Conservation (phyloP, 192 early-diverging fungal genomes). For the Rhizoclosmatium sp. region DNA sequence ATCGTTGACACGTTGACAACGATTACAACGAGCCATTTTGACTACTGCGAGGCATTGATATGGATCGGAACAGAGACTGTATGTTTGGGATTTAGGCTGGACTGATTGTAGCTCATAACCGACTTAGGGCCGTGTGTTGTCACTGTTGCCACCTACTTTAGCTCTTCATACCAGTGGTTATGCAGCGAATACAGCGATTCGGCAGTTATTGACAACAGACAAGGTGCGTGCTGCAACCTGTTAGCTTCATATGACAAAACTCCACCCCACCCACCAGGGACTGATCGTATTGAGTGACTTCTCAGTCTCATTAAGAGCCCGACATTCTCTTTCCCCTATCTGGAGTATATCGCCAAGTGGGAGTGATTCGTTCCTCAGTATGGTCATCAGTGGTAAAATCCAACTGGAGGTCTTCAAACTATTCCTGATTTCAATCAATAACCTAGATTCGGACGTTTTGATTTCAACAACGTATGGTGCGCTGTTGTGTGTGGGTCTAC, state of each 20-base stretch:
- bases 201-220: constrained; percentile 69
- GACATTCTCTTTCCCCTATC: constrained; percentile 38
- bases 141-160: constrained; percentile 57
- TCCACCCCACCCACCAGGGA: not conserved
- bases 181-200: constrained; percentile 42
- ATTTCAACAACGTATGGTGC: constrained; percentile 57
- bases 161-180: constrained; percentile 23
- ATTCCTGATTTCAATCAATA: not conserved
- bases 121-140: constrained; percentile 74
- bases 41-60: constrained; percentile 80
- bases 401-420: not conserved
- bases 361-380: constrained; percentile 14
- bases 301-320: not conserved
- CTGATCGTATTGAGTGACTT: constrained; percentile 6
- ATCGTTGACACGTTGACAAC: constrained; percentile 18
- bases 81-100: constrained; percentile 5
- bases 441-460: constrained; percentile 62
- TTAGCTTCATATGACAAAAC: not conserved
- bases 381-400: not conserved
- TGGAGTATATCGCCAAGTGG: not conserved
- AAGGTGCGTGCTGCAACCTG: constrained; percentile 37
- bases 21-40: constrained; percentile 61
- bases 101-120: constrained; percentile 52
- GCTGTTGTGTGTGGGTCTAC: constrained; percentile 6
- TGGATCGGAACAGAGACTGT: constrained; percentile 89